Base-by-base conservation (phyloP, 2,329 filamentous ascomycete species). In the Samsoniella hepiali region DNA sequence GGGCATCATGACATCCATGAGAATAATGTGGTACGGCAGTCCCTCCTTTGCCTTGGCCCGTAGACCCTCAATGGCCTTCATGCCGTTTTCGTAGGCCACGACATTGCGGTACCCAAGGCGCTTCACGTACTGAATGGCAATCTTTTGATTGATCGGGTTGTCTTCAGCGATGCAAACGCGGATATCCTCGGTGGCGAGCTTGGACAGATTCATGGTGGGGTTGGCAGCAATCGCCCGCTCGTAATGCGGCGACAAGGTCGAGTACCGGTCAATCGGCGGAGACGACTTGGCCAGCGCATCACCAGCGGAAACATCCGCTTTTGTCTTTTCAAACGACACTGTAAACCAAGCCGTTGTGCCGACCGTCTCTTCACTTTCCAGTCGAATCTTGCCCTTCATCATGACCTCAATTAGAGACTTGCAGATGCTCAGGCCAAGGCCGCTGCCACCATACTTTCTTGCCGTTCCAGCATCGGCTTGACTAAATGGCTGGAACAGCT, bases 1-100 rank as follows among this genome's bases (percentile, higher is more conserved):
- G 0, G 93, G 93, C 93, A 97, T 97, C 76, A 97, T 93, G 3
- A 96, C 92, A 73, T 97, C 93, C 93, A 97, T 97, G 51, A 97
- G 83, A 47, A 96, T 89, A 38, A 97, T 84, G 71, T 97, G 93
- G 77, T 96, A 97, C 0, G 93, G 93, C 9, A 81, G 81, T 1
- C 88, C 89, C 66, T 91, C 88, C 51, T 79, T 81, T 3, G 90
- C 89, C 66, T 88, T 90, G 58, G 85, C 80, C 9, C 89, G 87
- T n/a, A 97, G 78, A 0, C 91, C 93, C 70, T 96, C 91, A 15
- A 97, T 90, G 0, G 93, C 93, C 76, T 93, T 91, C 66, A 90
- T 83, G 0, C 94, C 94, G 72, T 98, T 96, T 67, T 92, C 91
- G 72, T 93, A 97, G 0, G 93, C 93, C 73, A 94, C 90, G 58